Evolutionary conservation across 2,329 filamentous ascomycete species (phyloP).

Genomic region (Madurella fahalii): DNA sequence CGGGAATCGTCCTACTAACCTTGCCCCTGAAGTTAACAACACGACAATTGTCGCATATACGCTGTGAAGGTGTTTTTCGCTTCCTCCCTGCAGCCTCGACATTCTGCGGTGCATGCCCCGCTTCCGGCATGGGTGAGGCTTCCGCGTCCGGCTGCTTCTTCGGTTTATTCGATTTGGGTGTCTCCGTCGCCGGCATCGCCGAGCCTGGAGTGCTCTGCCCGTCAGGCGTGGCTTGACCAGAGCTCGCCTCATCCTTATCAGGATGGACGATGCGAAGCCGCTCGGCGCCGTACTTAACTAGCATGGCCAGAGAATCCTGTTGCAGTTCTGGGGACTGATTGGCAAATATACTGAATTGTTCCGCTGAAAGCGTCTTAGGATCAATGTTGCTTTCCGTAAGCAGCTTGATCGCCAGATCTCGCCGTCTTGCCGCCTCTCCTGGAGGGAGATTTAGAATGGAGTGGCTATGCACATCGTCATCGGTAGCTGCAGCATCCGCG

Average conservation of each 20-base stretch:
- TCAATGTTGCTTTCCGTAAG: constrained; percentile 47
- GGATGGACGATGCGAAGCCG: constrained; percentile 55
- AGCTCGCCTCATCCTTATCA: constrained; percentile 32
- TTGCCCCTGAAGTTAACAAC: constrained; percentile 32
- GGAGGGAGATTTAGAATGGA: constrained; percentile 40
- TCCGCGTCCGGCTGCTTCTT: constrained; percentile 24
- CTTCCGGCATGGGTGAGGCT: not conserved
- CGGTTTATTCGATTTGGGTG: constrained; percentile 26
- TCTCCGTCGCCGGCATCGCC: not conserved
- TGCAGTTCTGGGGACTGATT: constrained; percentile 57
- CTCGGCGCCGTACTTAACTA: constrained; percentile 55
- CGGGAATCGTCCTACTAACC: constrained; percentile 26
- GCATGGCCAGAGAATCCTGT: constrained; percentile 51
- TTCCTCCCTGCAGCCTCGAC: constrained; percentile 10
- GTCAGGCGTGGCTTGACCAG: constrained; percentile 25
- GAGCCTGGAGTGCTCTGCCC: constrained; percentile 17
- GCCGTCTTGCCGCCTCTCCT: constrained; percentile 48
- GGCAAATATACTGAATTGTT: constrained; percentile 57
- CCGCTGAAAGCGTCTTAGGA: constrained; percentile 47
- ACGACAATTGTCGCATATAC: constrained; percentile 37
- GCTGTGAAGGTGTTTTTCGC: constrained; percentile 24
- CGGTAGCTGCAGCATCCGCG: constrained; percentile 16
- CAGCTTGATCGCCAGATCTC: constrained; percentile 45
- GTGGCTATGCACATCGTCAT: constrained; percentile 20
- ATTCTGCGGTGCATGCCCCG: not conserved